Evolutionary conservation across 495 filamentous ascomycete species (phyloP), one percentile per base, ranked within the genome.

Genomic region (Venustampulla echinocandica): DNA sequence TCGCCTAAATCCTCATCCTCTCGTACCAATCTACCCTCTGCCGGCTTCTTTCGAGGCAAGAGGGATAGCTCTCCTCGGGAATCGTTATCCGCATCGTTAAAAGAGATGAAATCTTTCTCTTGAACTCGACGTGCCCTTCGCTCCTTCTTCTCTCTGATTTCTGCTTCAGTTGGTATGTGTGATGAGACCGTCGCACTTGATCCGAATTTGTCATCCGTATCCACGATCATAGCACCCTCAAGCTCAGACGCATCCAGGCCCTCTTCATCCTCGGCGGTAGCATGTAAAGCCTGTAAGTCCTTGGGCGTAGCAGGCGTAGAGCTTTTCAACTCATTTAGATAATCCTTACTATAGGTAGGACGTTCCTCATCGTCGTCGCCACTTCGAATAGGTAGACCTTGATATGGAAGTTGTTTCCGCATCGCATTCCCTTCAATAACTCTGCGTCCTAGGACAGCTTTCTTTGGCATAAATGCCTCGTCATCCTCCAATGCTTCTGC

Each of bases 1-100:
- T 98, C 92, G 23, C 81, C 82, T n/a, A 96, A 77, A 58, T 95
- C 87, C 58, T 97, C 92, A 57, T 96, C 90, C 42, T 95, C 89
- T 20, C 74, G 72, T 3, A 87, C 73, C 7, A 96, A 74, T n/a
- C 92, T 73, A 7, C 82, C 84, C 43, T 89, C 80, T 2, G 66
- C 58, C 56, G 73, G 79, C 48, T 66, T 68, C n/a, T 68, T 70
- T 21, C 70, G 73, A 39, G 66, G 69, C 2, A 70, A 55, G 7
- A 76, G 47, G 5, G 67, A 60, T 19, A 76, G 57, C 49, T 70
- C 61, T 42, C 64, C 72, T 15, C 66, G 62, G 36, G 74, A 65
- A 22, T 71, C 63, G 21, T 70, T 64, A 21, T 70, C 69, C 21
- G 68, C 69, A 37, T 76, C 80, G n/a, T 80, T 71, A 1, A 95